Percentiles rank a stretch among this genome's conserved stretches.
phyloP scores from a whole-genome alignment of 495 filamentous ascomycete genomes.

The Oleoguttula mirabilis region DNA sequence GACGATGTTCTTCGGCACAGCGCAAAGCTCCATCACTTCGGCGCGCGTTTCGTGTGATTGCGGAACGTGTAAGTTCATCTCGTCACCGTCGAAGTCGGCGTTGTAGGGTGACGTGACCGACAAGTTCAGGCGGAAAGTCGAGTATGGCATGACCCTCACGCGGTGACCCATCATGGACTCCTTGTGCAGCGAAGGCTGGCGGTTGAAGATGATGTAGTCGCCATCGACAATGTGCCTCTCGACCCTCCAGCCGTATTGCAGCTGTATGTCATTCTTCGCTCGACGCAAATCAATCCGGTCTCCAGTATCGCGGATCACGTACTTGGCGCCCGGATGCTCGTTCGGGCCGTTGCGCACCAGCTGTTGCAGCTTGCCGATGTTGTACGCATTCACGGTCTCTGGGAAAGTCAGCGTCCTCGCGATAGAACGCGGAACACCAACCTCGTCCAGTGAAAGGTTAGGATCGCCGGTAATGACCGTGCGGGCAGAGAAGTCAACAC shows the following conservation, averaged over 20 bases:
- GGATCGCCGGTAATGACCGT: conserved; percentile 98
- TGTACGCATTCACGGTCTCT: conserved; percentile 95
- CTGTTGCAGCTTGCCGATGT: conserved; percentile 80
- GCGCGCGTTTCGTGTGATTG: conserved; percentile 93
- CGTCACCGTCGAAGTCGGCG: conserved; percentile 98
- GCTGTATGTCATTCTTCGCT: conserved; percentile 69
- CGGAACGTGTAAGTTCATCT: conserved; percentile 99
- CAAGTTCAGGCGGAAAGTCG: conserved; percentile 91
- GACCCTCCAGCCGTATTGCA: conserved; percentile 97
- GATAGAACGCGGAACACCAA: conserved; percentile 84
- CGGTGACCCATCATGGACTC: conserved; percentile 99
- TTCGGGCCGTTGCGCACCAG: conserved; percentile 88
- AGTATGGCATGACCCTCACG: conserved; percentile 96
- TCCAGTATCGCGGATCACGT: conserved; percentile 83
- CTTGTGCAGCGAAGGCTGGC: conserved; percentile 96
- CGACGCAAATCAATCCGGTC: conserved; percentile 89
- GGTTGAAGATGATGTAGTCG: conserved; percentile 98
- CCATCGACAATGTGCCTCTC: conserved; percentile 91
- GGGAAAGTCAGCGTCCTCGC: conserved; percentile 87
- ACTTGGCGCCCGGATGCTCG: conserved; percentile 87
- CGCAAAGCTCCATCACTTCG: conserved; percentile 82
- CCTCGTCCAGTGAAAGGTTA: conserved; percentile 88
- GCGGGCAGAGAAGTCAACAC: conserved; percentile 98
- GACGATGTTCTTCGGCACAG: conserved; percentile 94
- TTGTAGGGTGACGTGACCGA: conserved; percentile 98